Conservation (phyloP, 257 asterid species). For the Sherardia arvensis region DNA sequence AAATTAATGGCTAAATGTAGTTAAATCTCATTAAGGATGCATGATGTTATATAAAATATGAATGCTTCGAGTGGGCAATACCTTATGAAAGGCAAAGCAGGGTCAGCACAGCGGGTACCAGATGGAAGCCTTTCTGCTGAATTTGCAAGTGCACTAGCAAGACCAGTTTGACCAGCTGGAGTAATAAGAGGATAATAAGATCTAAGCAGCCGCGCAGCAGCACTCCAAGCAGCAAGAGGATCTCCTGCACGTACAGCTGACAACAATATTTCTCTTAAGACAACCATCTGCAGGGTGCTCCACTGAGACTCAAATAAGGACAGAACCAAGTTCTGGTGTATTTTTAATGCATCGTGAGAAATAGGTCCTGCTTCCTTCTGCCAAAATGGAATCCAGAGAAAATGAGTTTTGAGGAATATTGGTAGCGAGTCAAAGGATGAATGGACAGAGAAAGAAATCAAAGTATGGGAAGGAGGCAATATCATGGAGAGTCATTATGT, state of each 20-base stretch:
- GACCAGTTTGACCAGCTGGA: constrained; percentile 96
- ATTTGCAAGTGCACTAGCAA: constrained; percentile 76
- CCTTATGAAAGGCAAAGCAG: constrained; percentile 96
- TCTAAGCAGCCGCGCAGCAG: constrained; percentile 95
- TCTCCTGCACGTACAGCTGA: constrained; percentile 98
- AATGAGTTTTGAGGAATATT: not conserved
- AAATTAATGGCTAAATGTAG: not conserved
- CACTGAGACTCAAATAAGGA: constrained; percentile 91
- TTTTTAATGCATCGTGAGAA: constrained; percentile 65
- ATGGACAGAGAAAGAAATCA: not conserved
- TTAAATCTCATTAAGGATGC: not conserved
- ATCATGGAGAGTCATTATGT: not conserved
- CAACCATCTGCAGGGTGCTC: constrained; percentile 99
- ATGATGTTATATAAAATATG: not conserved
- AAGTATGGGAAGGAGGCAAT: not conserved
- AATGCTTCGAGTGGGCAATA: constrained; percentile 21
- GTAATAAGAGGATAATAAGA: constrained; percentile 95
- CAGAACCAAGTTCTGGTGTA: constrained; percentile 70
- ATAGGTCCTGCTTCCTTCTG: constrained; percentile 50
- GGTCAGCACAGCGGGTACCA: constrained; percentile 94
- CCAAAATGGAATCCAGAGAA: constrained; percentile 5
- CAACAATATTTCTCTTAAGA: constrained; percentile 85
- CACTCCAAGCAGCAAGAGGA: constrained; percentile 99
- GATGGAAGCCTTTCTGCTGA: constrained; percentile 90
- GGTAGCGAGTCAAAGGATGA: not conserved